Evolutionary conservation across 148 eudicot genomes (phyloP), one percentile per base, ranked within the genome.

Genomic region (Nepenthes gracilis): DNA sequence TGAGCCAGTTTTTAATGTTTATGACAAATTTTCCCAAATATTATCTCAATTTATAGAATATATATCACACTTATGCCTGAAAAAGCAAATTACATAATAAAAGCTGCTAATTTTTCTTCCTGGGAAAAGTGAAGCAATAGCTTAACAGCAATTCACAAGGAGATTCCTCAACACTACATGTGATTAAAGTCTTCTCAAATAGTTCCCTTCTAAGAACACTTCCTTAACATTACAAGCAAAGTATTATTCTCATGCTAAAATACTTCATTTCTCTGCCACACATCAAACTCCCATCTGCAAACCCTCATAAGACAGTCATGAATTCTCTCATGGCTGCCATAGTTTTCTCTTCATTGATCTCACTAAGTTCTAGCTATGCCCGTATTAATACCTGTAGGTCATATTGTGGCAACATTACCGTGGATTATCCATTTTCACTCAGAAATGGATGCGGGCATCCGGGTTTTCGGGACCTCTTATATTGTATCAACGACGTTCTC

Each of bases 401-500:
- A 23, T 84, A 77, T 56, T 87, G 97, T 45, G 97, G 97, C 0
- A 90, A 86, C 75, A 36, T 90, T 35, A 84, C 86, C 2, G 47
- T 90, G 0, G 88, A 86, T 59, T 86, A 90, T 80, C 97, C 97
- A 7, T 90, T 90, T 9, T 82, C 82, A 4, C 55, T 85, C 45
- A 73, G 64, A 73, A 61, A 78, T 35, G 99, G 99, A 37, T 93
- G 99, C 45, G 99, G 99, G 6, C 95, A 93, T 55, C 89, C 88
- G 12, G 92, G 85, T 62, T 93, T 72, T 12, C 80, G 86, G 1
- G 87, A 93, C 33, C 87, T 86, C 23, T 33, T 93, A 51, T 93
- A 82, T 63, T 93, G 97, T 79, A 84, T 93, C 56, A 89, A 93
- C 34, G 85, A 83, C 15, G 80, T 89, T 12, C 72, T 84, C 0